These are phyloP conservation scores for Desmodesmus armatus DNA, from an alignment of 139 green algal species.

Conservation along the genomic window DNA sequence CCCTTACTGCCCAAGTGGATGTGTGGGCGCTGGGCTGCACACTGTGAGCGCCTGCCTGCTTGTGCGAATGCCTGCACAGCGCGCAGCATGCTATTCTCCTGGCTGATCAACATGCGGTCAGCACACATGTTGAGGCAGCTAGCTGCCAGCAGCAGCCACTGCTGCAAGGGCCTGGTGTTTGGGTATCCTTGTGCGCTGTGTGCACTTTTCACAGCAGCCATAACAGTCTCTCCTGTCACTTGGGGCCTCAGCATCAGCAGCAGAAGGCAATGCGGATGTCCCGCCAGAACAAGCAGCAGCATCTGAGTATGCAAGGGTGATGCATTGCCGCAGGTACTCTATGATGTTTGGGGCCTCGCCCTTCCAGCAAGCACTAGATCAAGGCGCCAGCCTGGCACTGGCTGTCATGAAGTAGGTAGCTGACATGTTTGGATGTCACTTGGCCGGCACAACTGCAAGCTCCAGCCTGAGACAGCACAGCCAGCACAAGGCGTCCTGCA, in stretches of 20 bases:
- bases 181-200: not conserved
- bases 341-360: conserved; percentile 81
- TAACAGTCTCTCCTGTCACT: too few relatives aligned
- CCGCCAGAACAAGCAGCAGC: not conserved
- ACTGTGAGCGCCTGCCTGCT: conserved; percentile 56
- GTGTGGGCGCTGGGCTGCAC: conserved; percentile 91
- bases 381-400: conserved; percentile 85
- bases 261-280: not conserved
- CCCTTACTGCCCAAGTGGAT: conserved; percentile 84
- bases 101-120: too few relatives aligned
- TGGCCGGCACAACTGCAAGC: not conserved
- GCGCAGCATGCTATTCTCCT: too few relatives aligned
- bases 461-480: not conserved
- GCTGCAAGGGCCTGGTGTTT: not conserved
- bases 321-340: conserved; percentile 68
- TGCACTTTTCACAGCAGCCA: too few relatives aligned
- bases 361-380: conserved; percentile 85
- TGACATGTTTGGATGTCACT: not conserved
- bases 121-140: not conserved
- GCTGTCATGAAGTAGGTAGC: conserved; percentile 81
- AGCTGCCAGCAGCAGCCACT: not conserved
- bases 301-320: not conserved
- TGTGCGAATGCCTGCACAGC: too few relatives aligned
- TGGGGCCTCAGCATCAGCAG: too few relatives aligned
- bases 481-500: not conserved